phyloP scores from a whole-genome alignment of 106 monocot species.

The Dendrobium officinale region DNA sequence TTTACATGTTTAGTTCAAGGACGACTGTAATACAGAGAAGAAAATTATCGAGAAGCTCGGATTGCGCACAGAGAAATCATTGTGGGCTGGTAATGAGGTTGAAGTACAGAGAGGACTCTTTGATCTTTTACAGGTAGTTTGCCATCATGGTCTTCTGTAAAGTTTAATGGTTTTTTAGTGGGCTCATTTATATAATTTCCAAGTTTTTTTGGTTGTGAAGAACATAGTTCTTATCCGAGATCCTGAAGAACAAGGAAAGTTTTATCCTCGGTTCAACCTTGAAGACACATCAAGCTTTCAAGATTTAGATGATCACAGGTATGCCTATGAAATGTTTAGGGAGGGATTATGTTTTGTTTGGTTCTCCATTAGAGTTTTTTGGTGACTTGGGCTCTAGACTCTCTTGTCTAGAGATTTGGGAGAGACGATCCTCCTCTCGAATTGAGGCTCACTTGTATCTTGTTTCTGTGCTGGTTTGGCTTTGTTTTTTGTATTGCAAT shows the following conservation, averaged over 20 bases:
- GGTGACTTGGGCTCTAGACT: too few relatives aligned
- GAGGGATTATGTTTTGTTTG: too few relatives aligned
- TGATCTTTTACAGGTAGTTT: conserved; percentile 71
- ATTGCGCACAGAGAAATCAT: conserved; percentile 46
- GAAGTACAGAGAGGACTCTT: conserved; percentile 56
- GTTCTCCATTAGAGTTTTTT: too few relatives aligned
- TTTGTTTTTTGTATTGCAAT: too few relatives aligned
- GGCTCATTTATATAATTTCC: not conserved
- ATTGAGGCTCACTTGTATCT: too few relatives aligned
- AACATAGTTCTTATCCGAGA: conserved; percentile 93
- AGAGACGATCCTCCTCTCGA: too few relatives aligned
- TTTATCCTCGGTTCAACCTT: conserved; percentile 91
- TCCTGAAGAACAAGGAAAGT: conserved; percentile 68
- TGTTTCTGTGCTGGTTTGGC: too few relatives aligned
- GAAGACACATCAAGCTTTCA: conserved; percentile 83
- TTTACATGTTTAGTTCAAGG: conserved; percentile 59
- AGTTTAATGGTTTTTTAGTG: not conserved
- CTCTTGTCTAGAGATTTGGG: too few relatives aligned
- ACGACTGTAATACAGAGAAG: conserved; percentile 91
- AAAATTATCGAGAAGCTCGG: conserved; percentile 67
- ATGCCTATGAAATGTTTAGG: not conserved
- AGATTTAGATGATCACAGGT: conserved; percentile 89
- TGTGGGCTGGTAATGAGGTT: conserved; percentile 62
- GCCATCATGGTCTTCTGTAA: not conserved
- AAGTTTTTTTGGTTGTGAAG: conserved; percentile 26